These are phyloP conservation scores for Diospyros lotus DNA, from an alignment of 148 eudicot species.

Conservation along the genomic window DNA sequence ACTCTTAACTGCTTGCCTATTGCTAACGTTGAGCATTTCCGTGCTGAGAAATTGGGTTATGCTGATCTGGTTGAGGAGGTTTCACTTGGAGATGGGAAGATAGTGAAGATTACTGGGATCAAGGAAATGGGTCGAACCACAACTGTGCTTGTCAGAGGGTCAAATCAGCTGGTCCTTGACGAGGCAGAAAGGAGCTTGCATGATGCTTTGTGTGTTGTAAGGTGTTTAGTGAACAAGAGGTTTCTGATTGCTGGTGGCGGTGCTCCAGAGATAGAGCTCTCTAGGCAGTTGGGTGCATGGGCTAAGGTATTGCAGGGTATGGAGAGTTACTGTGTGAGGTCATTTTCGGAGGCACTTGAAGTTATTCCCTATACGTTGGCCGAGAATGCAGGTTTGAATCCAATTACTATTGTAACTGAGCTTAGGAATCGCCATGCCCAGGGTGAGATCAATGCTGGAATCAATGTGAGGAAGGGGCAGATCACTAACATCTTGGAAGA, in stretches of 20 bases:
- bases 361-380: slow-evolving; percentile 93
- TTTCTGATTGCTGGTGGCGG: slow-evolving; percentile 98
- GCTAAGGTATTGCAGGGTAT: slow-evolving; percentile 90
- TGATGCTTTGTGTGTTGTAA: slow-evolving; percentile 95
- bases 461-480: slow-evolving; percentile 98
- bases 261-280: slow-evolving; percentile 92
- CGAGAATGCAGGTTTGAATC: slow-evolving; percentile 95
- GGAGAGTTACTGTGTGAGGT: slow-evolving; percentile 82
- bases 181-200: slow-evolving; percentile 98
- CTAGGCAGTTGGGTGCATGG: slow-evolving; percentile 96
- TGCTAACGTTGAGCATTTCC: slow-evolving; percentile 88
- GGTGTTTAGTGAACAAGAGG: slow-evolving; percentile 88
- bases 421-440: slow-evolving; percentile 95
- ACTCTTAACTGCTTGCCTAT: slow-evolving; percentile 89
- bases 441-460: slow-evolving; percentile 93
- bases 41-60: slow-evolving; percentile 80
- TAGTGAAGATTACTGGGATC: slow-evolving; percentile 86
- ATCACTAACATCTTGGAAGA: slow-evolving; percentile 92
- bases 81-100: slow-evolving; percentile 75
- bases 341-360: slow-evolving; percentile 95
- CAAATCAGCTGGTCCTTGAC: slow-evolving; percentile 83
- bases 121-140: slow-evolving; percentile 91
- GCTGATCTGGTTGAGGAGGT: slow-evolving; percentile 93
- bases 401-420: slow-evolving; percentile 85
- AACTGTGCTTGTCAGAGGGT: slow-evolving; percentile 87